A percentile compares a stretch with the other conserved stretches of the same genome.
phyloP scores from a whole-genome alignment of 495 filamentous ascomycete genomes.

The Neohortaea acidophila region DNA sequence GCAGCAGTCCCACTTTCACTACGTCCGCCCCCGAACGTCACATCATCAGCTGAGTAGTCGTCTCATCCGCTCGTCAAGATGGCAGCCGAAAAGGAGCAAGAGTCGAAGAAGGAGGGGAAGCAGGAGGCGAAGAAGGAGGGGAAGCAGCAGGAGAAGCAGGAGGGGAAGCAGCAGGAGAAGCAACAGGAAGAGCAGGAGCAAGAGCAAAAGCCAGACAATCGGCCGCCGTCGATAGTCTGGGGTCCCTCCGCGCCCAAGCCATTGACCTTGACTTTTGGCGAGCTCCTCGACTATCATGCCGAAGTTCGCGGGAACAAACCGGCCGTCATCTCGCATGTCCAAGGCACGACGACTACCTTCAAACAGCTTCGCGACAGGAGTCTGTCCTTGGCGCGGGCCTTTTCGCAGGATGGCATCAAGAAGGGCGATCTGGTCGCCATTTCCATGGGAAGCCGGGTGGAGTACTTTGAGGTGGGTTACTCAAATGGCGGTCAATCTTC shows the following conservation, averaged over 20 bases:
- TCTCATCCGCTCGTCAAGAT: no score
- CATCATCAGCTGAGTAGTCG: no score
- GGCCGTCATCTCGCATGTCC: slow-evolving; percentile 15
- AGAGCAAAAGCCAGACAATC: no score
- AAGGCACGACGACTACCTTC: slow-evolving; percentile 5
- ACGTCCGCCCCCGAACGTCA: no score
- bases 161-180: no score
- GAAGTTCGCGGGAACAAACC: slow-evolving; percentile 10
- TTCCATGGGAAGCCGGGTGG: slow-evolving; percentile 10
- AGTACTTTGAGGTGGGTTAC: slow-evolving; percentile 17
- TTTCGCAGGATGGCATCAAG: slow-evolving; percentile 8
- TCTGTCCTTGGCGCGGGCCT: slow-evolving; percentile 8
- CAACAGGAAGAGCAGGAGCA: no score
- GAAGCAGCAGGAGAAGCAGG: no score
- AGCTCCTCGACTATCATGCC: slow-evolving; percentile 12
- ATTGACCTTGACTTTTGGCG: slow-evolving; percentile 11
- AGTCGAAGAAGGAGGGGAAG: no score
- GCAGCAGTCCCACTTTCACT: no score
- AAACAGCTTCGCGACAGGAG: slow-evolving; percentile 7
- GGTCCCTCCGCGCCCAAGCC: slow-evolving; percentile 11
- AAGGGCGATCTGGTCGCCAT: slow-evolving; percentile 15
- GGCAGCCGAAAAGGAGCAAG: no score
- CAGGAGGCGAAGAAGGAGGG: no score
- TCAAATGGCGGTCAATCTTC: no score
- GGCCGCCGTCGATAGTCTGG: slow-evolving; percentile 9